phyloP scores from a whole-genome alignment of 2,329 filamentous ascomycete species.

The Cephalotrichum gorgonifer region DNA sequence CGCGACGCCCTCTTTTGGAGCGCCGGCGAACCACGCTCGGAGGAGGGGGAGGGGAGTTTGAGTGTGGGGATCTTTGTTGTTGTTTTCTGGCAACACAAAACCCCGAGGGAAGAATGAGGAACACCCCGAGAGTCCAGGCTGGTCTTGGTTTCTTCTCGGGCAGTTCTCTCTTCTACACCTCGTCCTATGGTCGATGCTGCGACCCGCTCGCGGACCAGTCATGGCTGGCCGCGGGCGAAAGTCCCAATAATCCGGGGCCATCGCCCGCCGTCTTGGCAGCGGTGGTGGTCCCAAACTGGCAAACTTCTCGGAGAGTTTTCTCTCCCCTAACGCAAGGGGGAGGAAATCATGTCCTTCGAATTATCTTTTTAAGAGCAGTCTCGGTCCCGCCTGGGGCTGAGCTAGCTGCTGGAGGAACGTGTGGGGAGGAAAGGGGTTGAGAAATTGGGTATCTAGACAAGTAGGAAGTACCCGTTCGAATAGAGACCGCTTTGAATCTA shows the following conservation, averaged over 20 bases:
- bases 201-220: constrained; percentile 1
- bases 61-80: constrained; percentile 1
- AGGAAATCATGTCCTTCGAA: neutral
- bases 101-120: constrained; percentile 1
- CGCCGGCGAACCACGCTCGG: neutral
- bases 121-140: neutral
- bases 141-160: neutral
- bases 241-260: neutral
- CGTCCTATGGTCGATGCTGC: constrained; percentile 3
- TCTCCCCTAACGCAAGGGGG: neutral
- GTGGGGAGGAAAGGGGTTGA: neutral
- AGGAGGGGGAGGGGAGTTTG: neutral
- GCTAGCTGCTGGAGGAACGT: constrained; percentile 2
- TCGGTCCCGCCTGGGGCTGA: neutral
- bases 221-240: neutral
- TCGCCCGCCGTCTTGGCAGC: too few species aligned
- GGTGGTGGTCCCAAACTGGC: neutral
- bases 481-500: constrained; percentile 5
- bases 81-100: constrained; percentile 2
- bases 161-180: neutral
- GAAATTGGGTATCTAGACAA: neutral
- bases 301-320: neutral
- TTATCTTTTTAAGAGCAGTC: neutral
- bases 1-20: neutral
- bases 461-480: neutral